Conservation (phyloP, 805 yeast species). For the Ogataea degrootiae region DNA sequence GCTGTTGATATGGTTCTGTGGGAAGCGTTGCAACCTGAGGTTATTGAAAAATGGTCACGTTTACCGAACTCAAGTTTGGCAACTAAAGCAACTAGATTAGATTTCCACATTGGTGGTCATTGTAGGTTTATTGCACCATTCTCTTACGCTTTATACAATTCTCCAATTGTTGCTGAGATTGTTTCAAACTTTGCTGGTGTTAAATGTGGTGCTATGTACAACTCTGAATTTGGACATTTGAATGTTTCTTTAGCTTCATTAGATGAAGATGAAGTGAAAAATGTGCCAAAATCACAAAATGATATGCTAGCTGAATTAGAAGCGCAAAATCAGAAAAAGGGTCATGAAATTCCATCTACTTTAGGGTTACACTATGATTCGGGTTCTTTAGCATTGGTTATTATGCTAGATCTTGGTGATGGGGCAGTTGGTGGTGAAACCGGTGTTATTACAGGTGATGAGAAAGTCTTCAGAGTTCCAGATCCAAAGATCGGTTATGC, state of each 20-base stretch:
- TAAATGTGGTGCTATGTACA: conserved; percentile 41
- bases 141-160: conserved; percentile 45
- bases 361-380: conserved; percentile 46
- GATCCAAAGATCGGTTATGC: conserved; percentile 44
- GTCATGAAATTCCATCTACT: conserved; percentile 38
- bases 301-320: conserved; percentile 12
- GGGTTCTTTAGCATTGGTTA: conserved; percentile 43
- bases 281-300: conserved; percentile 6
- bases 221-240: conserved; percentile 48
- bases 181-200: conserved; percentile 46
- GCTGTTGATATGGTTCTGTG: conserved; percentile 51
- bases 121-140: conserved; percentile 38
- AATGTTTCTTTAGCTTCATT: conserved; percentile 38
- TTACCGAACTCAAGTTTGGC: conserved; percentile 30
- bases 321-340: conserved; percentile 20
- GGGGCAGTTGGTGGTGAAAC: conserved; percentile 50
- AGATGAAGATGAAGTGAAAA: conserved; percentile 14
- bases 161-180: conserved; percentile 44
- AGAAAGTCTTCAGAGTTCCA: conserved; percentile 23
- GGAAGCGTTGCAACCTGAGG: conserved; percentile 43
- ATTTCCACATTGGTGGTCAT: conserved; percentile 45
- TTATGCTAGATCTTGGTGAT: conserved; percentile 42
- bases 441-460: conserved; percentile 40
- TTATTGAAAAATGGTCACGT: conserved; percentile 39
- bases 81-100: conserved; percentile 31